phyloP scores from a whole-genome alignment of 208 protist genomes.

The Crithidia brevicula region DNA sequence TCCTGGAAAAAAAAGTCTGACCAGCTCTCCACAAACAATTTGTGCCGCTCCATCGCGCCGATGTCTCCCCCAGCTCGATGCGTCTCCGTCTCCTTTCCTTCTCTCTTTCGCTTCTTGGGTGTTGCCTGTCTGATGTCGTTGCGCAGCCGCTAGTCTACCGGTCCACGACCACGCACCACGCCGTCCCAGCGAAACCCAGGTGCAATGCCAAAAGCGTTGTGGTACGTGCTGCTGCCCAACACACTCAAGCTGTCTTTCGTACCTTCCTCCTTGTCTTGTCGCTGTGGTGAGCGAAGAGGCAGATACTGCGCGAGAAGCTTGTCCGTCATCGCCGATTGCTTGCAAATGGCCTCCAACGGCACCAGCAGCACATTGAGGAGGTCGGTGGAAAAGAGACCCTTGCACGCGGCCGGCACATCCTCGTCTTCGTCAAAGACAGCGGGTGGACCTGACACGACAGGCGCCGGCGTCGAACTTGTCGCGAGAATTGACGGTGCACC shows the following conservation, averaged over 20 bases:
- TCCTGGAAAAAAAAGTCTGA: constrained; percentile 5
- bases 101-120: too few species aligned
- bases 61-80: too few species aligned
- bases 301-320: constrained; percentile 79
- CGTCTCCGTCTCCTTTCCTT: too few species aligned
- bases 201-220: constrained; percentile 27
- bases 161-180: constrained; percentile 71
- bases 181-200: constrained; percentile 90
- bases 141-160: constrained; percentile 8
- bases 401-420: constrained; percentile 66
- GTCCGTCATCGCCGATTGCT: constrained; percentile 41
- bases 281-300: constrained; percentile 22
- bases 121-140: too few species aligned
- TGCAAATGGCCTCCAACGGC: constrained; percentile 48
- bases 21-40: too few species aligned
- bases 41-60: too few species aligned
- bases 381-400: constrained; percentile 57
- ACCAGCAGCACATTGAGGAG: constrained; percentile 57
- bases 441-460: background rate
- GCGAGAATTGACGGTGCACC: background rate
- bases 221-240: background rate
- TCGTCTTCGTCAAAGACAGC: constrained; percentile 39
- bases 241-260: background rate
- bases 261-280: background rate
- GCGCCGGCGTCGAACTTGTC: background rate